Evolutionary conservation across 176 grass and related monocot species (phyloP).

Genomic region (Poa pratensis): DNA sequence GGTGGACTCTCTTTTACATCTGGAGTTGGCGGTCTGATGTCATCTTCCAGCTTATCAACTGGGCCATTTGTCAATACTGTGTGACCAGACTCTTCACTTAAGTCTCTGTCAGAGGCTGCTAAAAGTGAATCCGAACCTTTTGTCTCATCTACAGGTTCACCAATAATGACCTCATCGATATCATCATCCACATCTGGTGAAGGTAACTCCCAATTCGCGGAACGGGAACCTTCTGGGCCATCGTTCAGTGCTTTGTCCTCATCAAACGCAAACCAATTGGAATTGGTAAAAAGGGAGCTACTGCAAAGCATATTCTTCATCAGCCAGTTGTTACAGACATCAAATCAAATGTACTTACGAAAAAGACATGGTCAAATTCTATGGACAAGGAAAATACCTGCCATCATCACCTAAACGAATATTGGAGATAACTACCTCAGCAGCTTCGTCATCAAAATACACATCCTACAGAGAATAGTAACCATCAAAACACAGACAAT

Average conservation of each 20-base stretch:
- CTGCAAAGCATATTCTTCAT: conserved; percentile 64
- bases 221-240: conserved; percentile 52
- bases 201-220: conserved; percentile 53
- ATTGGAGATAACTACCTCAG: conserved; percentile 91
- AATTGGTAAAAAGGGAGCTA: conserved; percentile 86
- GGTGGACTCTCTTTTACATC: conserved; percentile 53
- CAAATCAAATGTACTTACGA: background rate
- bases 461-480: conserved; percentile 65
- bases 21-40: conserved; percentile 53
- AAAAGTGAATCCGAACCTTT: conserved; percentile 35
- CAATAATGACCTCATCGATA: conserved; percentile 52
- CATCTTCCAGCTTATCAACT: conserved; percentile 36
- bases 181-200: conserved; percentile 41
- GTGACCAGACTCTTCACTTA: conserved; percentile 32
- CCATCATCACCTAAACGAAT: conserved; percentile 80
- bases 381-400: conserved; percentile 59
- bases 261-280: conserved; percentile 95
- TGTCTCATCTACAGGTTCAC: conserved; percentile 38
- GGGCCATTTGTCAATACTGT: conserved; percentile 28
- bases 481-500: conserved; percentile 25
- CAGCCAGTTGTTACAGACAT: conserved; percentile 21
- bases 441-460: conserved; percentile 99
- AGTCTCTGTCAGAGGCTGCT: conserved; percentile 24
- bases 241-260: conserved; percentile 61
- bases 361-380: conserved; percentile 21